Base-by-base conservation (phyloP, 495 filamentous ascomycete species). In the Penicillium paradoxum region DNA sequence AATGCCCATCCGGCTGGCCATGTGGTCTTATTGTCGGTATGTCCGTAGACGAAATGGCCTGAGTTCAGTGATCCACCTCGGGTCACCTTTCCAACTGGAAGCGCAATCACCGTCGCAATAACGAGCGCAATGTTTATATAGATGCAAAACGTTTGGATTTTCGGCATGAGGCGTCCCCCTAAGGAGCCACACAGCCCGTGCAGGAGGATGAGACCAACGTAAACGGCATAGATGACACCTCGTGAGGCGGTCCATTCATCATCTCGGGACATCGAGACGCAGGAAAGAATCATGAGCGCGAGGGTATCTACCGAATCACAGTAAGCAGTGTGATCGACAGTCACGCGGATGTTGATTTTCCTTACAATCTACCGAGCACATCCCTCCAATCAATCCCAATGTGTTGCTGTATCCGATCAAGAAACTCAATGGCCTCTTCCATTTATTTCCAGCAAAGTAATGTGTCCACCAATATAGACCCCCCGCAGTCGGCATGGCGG, bases 381-480 rank as follows among this genome's bases (percentile, higher is more conserved):
- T 66, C 10, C 84, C 84, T 24, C 82, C 83, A 30, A 87, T 75
- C 10, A 87, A 63, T 3, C 84, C 84, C n/a, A 88, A 65, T 2
- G 79, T 88, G 59, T 87, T 88, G 66, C 80, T 84, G 58, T 87
- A 88, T 17, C 84, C 84, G 30, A 88, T 82, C 45, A 88, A 58
- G 57, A 87, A 88, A 56, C 81, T 81, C 9, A 88, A 61, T 6
- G 81, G 74, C 52, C 81, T 85, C 36, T 83, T 75, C 24, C 70
- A 81, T 50, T 75, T 79, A 1, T 75, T 73, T 2, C 73, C 77
- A 14, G 80, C 75, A 55, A 87, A 85, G 59, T 79, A 84, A 62
- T 86, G 83, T n/a, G 84, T 87, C 84, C 83, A 85, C 74, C 77
- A 86, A 62, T 86, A 86, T 2, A 87, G 61, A 10, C 83, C 83